phyloP scores from a whole-genome alignment of 331 rosid species.

The Telfairia occidentalis region DNA sequence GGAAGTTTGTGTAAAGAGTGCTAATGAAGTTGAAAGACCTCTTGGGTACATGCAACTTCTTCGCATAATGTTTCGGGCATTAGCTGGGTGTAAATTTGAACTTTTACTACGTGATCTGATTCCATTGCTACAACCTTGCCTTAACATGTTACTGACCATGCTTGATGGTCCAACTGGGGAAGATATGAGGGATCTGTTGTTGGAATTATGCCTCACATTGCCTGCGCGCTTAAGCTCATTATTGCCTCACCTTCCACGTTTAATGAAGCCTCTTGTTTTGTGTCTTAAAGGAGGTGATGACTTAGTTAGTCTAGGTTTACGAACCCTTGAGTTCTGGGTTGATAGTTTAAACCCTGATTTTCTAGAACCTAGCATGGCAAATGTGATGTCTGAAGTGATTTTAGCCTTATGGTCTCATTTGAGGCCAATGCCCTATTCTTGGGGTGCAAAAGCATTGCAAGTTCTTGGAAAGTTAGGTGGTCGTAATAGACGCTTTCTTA shows the following conservation, averaged over 20 bases:
- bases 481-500: constrained; percentile 92
- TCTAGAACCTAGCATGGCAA: constrained; percentile 99
- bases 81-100: constrained; percentile 88
- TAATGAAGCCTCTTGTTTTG: constrained; percentile 90
- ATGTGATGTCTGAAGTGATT: constrained; percentile 82
- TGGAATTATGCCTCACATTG: constrained; percentile 92
- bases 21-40: constrained; percentile 88
- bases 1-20: constrained; percentile 94
- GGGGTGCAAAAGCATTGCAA: constrained; percentile 99
- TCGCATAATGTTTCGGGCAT: constrained; percentile 71
- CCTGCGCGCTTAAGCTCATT: constrained; percentile 95
- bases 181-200: constrained; percentile 85
- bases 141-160: constrained; percentile 86
- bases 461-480: constrained; percentile 98
- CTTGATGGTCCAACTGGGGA: constrained; percentile 92
- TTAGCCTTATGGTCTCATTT: constrained; percentile 91
- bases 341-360: constrained; percentile 97
- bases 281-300: constrained; percentile 90
- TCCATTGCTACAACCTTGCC: constrained; percentile 87
- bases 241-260: constrained; percentile 84
- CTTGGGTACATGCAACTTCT: constrained; percentile 95
- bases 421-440: constrained; percentile 74
- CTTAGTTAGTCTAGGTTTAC: constrained; percentile 77
- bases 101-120: constrained; percentile 88
- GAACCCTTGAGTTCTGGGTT: constrained; percentile 97